These are phyloP conservation scores for Urochloa ruziziensis DNA, from an alignment of 176 grass and related monocot genomes.

Conservation along the genomic window DNA sequence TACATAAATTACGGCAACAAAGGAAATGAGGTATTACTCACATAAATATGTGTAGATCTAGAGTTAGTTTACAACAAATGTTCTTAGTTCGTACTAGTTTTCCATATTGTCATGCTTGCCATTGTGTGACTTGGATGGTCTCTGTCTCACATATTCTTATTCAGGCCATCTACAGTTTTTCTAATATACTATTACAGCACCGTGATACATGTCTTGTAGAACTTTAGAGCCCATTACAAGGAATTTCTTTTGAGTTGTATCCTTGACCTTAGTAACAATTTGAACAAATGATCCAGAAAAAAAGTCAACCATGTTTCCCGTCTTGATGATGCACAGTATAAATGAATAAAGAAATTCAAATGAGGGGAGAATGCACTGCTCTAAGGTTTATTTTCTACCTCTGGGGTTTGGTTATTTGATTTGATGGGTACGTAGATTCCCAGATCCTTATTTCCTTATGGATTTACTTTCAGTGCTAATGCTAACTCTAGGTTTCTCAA, in stretches of 20 bases:
- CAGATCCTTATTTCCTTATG: not conserved
- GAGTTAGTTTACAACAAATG: not conserved
- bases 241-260: slow-evolving; percentile 9
- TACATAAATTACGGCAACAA: slow-evolving; percentile 94
- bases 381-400: not conserved
- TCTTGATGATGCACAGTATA: not conserved
- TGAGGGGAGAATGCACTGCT: not conserved
- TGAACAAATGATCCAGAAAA: not conserved
- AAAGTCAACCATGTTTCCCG: not conserved
- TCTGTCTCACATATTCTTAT: not conserved
- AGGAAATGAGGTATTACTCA: slow-evolving; percentile 84
- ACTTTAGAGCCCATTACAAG: not conserved
- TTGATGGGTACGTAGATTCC: not conserved
- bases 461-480: slow-evolving; percentile 10
- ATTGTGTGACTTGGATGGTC: not conserved
- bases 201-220: not conserved
- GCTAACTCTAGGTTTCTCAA: not conserved
- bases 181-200: not conserved
- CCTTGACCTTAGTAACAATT: not conserved
- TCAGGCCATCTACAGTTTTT: not conserved
- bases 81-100: not conserved
- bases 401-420: not conserved
- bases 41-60: slow-evolving; percentile 7
- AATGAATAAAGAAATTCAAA: not conserved
- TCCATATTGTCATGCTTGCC: not conserved